Evolutionary conservation across 495 filamentous ascomycete genomes (phyloP), one percentile per base, ranked within the genome.

Genomic region (Talaromyces adpressus): DNA sequence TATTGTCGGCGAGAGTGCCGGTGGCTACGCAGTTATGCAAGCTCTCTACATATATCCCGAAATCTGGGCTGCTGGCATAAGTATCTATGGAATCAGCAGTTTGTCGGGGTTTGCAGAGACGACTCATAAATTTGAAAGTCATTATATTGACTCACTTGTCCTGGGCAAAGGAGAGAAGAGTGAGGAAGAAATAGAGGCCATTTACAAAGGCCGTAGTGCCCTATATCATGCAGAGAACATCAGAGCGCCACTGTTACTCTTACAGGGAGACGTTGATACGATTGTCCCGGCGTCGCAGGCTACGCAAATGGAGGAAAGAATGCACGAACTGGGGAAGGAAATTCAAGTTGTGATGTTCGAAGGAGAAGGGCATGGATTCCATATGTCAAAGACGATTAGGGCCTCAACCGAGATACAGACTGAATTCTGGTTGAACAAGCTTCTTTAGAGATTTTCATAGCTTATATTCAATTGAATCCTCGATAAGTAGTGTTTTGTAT

Each of bases 61-160:
- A 32, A 57, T 70, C 22, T 75, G 71, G 70, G 77, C 80, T 1
- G 77, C 71, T 0, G 81, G 77, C 3, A 68, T 78, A 9, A 75
- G 73, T 62, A 69, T 68, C 1, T 81, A 76, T 62, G 81, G 81
- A 4, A 77, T 84, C 49, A 72, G 73, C 61, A 79, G 82, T 57
- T 63, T 82, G 23, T 66, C 68, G 59, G 68, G 68, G 5, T 66
- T 83, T 7, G 70, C 68, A 20, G 75, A 68, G 1, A 73, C 75
- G 39, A 82, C 80, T 1, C 81, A 84, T 61, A 84, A 84, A 67
- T 78, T 83, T 56, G 82, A 84, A 66, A 75, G 71, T 29, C 72
- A 77, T 39, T 82, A 84, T 66, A 69, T 80, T 36, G 71, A 69
- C 6, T 60, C 65, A 16, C 57, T 59, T 59, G 32, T 59, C 29